These are phyloP conservation scores for Gloeophyllum trabeum DNA, from an alignment of 768 basidiomycete species.

Conservation along the genomic window DNA sequence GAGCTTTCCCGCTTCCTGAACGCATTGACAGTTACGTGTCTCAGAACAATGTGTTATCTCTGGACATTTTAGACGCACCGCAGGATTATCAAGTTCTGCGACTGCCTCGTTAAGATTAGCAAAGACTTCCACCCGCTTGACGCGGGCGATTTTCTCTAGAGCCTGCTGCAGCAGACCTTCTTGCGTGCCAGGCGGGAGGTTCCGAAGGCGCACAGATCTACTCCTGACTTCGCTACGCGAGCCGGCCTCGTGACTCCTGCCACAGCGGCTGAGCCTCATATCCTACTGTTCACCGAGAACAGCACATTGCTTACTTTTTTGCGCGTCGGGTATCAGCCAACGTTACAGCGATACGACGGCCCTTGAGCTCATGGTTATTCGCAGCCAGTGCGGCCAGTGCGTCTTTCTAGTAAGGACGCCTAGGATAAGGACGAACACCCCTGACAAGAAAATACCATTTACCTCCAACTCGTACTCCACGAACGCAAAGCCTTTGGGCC, in stretches of 20 bases:
- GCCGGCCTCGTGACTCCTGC: slow-evolving; percentile 17
- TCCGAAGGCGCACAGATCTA: slow-evolving; percentile 67
- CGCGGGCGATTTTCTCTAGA: slow-evolving; percentile 63
- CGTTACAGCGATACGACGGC: slow-evolving; percentile 82
- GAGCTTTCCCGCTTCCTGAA: slow-evolving; percentile 76
- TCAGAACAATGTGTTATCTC: not conserved
- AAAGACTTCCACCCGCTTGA: slow-evolving; percentile 72
- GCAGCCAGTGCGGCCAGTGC: slow-evolving; percentile 63
- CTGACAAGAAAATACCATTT: slow-evolving; percentile 8
- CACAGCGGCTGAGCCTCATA: no score
- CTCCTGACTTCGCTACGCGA: slow-evolving; percentile 39
- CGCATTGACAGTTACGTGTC: not conserved
- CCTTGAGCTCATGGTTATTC: slow-evolving; percentile 84
- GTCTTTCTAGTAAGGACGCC: slow-evolving; percentile 35
- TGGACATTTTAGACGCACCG: slow-evolving; percentile 28
- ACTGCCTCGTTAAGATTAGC: slow-evolving; percentile 46
- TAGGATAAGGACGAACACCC: not conserved
- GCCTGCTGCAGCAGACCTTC: slow-evolving; percentile 89
- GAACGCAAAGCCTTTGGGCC: slow-evolving; percentile 82
- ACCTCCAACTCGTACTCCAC: slow-evolving; percentile 85
- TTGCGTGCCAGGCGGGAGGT: slow-evolving; percentile 67
- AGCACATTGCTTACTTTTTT: no score
- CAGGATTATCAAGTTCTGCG: slow-evolving; percentile 53
- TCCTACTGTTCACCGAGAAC: no score
- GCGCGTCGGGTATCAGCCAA: slow-evolving; percentile 74